These are phyloP conservation scores for Geotrichum reessii DNA, from an alignment of 1,139 yeast genomes.

Conservation along the genomic window DNA sequence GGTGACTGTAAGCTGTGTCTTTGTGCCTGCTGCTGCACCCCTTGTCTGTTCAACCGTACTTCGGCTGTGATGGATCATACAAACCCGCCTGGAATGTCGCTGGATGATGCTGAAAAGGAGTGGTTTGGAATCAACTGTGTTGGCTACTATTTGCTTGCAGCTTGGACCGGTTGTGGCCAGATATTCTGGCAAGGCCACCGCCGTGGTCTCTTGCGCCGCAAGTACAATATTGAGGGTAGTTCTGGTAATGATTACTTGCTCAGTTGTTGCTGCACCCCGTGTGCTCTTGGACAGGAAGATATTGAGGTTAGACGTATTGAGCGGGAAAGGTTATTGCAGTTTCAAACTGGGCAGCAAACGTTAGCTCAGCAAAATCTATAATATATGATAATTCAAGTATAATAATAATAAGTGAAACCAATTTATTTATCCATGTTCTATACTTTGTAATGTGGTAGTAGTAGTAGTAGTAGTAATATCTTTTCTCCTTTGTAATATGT, in stretches of 20 bases:
- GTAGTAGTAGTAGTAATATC: no score
- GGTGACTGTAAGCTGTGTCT: not conserved
- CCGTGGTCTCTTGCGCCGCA: conserved; percentile 1
- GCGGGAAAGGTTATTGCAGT: not conserved
- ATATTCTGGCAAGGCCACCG: conserved; percentile 6
- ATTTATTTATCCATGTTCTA: no score
- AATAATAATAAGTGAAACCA: no score
- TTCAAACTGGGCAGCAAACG: not conserved
- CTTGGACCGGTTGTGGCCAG: conserved; percentile 4
- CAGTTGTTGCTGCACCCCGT: conserved; percentile 10
- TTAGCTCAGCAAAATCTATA: not conserved
- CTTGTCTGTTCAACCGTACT: conserved; percentile 10
- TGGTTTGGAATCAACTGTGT: not conserved
- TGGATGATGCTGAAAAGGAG: not conserved
- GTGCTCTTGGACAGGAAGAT: conserved; percentile 11
- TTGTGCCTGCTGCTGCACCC: conserved; percentile 6
- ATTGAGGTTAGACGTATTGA: conserved; percentile 3
- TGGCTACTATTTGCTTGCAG: conserved; percentile 8
- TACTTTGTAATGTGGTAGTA: no score
- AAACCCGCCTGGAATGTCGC: not conserved
- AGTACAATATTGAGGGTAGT: conserved; percentile 5
- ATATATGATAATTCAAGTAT: no score
- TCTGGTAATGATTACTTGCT: not conserved
- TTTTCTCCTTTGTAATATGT: no score
- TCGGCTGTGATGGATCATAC: not conserved